A percentile compares a stretch with the other conserved stretches of the same genome.
Evolutionary conservation across 2,329 filamentous ascomycete genomes (phyloP).

Genomic region (Hypoxylon sp.): DNA sequence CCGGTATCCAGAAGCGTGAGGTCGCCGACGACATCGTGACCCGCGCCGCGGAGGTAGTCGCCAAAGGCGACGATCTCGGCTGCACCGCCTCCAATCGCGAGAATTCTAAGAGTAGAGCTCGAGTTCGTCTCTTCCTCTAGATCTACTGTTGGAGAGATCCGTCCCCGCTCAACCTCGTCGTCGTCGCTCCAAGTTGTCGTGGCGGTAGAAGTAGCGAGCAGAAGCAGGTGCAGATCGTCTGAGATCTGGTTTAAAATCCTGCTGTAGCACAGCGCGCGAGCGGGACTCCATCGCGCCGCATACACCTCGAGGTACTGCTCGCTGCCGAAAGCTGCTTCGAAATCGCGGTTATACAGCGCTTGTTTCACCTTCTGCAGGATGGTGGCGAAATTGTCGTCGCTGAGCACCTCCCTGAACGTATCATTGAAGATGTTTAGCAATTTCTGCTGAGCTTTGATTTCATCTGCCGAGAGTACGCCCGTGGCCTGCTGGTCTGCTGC

Average conservation of each 20-base stretch:
- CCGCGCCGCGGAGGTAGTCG: constrained; percentile 56
- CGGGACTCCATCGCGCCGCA: constrained; percentile 91
- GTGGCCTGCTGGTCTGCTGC: constrained; percentile 1
- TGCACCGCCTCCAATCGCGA: constrained; percentile 71
- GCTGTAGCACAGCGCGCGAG: constrained; percentile 86
- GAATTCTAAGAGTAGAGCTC: constrained; percentile 55
- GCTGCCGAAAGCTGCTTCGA: constrained; percentile 81
- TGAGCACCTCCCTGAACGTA: constrained; percentile 70
- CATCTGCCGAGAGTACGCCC: constrained; percentile 20
- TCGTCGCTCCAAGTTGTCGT: constrained; percentile 4
- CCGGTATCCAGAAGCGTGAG: constrained; percentile 85
- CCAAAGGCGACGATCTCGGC: constrained; percentile 73
- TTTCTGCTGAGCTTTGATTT: constrained; percentile 42
- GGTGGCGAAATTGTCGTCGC: constrained; percentile 63
- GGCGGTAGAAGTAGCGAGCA: constrained; percentile 20
- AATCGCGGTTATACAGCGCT: constrained; percentile 89
- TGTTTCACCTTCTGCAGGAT: constrained; percentile 86
- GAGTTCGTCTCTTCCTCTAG: constrained; percentile 9
- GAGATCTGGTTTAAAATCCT: constrained; percentile 63
- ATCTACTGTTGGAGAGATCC: constrained; percentile 26
- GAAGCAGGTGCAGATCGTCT: constrained; percentile 54
- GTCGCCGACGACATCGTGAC: constrained; percentile 47
- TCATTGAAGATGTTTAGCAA: constrained; percentile 49
- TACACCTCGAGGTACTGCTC: constrained; percentile 84
- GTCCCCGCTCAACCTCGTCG: constrained; percentile 32